phyloP scores from a whole-genome alignment of 2,329 filamentous ascomycete species.

The Clonostachys sp. region DNA sequence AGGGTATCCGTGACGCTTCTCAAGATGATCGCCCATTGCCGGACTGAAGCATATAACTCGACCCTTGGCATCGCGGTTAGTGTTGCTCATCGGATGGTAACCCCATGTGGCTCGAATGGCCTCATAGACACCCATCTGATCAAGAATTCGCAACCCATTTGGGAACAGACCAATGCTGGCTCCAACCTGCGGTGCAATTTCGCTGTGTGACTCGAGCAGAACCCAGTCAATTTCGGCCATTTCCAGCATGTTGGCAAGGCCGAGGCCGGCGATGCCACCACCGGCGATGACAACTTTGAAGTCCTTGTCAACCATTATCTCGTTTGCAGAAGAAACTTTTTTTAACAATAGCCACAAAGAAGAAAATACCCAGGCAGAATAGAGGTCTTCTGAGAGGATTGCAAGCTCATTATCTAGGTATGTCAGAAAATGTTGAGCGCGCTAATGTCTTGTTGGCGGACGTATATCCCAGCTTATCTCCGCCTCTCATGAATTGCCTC shows the following conservation, averaged over 20 bases:
- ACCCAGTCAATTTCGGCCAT: conserved; percentile 40
- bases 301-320: background rate
- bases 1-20: conserved; percentile 38
- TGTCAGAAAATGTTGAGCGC: no score
- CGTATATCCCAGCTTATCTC: no score
- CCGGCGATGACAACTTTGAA: conserved; percentile 20
- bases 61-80: conserved; percentile 14
- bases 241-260: conserved; percentile 49
- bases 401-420: no score
- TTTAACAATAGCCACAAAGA: no score
- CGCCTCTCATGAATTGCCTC: no score
- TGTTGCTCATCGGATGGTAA: conserved; percentile 46
- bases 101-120: conserved; percentile 37
- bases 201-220: conserved; percentile 44
- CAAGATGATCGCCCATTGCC: conserved; percentile 39
- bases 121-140: conserved; percentile 41
- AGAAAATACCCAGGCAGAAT: no score
- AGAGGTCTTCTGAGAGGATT: no score
- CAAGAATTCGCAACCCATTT: conserved; percentile 50
- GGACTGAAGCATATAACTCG: conserved; percentile 43
- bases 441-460: no score
- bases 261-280: conserved; percentile 40
- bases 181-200: conserved; percentile 38
- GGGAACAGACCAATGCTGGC: conserved; percentile 56
- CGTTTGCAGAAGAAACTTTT: no score